phyloP scores from a whole-genome alignment of 768 basidiomycete genomes.

The Hypholoma fasciculare region DNA sequence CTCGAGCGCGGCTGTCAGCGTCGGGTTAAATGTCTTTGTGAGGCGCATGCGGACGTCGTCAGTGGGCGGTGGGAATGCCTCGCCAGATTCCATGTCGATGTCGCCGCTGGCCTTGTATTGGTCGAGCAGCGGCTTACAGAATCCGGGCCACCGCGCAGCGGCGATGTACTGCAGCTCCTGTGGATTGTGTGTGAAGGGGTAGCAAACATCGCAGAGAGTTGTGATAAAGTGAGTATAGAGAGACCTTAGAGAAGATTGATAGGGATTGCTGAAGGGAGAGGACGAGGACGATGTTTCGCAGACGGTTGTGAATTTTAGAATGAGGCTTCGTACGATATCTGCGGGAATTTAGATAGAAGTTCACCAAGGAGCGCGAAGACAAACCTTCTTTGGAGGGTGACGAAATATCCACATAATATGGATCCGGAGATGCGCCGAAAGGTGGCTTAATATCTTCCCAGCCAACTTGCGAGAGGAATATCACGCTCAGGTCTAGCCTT shows the following conservation, averaged over 20 bases:
- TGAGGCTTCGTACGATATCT: conserved; percentile 37
- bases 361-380: conserved; percentile 8
- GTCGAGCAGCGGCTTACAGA: conserved; percentile 66
- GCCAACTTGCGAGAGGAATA: conserved; percentile 62
- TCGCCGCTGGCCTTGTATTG: conserved; percentile 33
- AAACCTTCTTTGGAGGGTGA: conserved; percentile 58
- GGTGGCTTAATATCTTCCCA: conserved; percentile 78
- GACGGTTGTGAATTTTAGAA: conserved; percentile 34
- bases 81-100: conserved; percentile 16
- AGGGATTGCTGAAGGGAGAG: conserved; percentile 29
- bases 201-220: conserved; percentile 59
- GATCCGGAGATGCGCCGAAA: conserved; percentile 70
- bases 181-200: conserved; percentile 64
- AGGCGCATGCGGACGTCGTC: conserved; percentile 71
- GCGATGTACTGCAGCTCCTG: conserved; percentile 75
- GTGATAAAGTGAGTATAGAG: conserved; percentile 67
- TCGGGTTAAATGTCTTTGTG: conserved; percentile 59
- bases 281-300: conserved; percentile 9
- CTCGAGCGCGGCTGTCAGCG: conserved; percentile 63
- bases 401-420: conserved; percentile 62
- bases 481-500: conserved; percentile 53
- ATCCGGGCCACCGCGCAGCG: conserved; percentile 80
- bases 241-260: conserved; percentile 54
- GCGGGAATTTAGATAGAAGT: not conserved
- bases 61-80: conserved; percentile 35